Evolutionary conservation across 192 early-diverging fungal genomes (phyloP), one percentile per base, ranked within the genome.

Genomic region (Dispira simplex): DNA sequence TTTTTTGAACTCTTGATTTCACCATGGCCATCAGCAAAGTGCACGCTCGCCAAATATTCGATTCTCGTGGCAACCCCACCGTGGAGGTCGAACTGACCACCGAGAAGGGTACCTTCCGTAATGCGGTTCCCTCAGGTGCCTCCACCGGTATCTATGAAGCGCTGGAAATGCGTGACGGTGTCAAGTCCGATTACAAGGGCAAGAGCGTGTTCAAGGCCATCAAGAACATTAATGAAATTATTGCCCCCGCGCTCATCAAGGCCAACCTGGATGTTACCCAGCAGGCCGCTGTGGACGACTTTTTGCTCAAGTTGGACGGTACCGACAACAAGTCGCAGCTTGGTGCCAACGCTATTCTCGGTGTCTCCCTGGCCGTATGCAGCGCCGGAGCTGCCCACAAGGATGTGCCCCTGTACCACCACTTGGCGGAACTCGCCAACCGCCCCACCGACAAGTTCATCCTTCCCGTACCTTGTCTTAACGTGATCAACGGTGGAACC

Each of bases 131-230:
- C 59, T 95, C 92, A 67, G 96, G 96, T 67, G 96, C 96, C 44
- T 97, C 94, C 53, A 99, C 96, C 55, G 96, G 96, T 73, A 84
- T 99, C 71, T 89, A 99, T 80, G 96, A 99, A 80, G 96, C 96
- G 55, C 81, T 97, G 27, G 96, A 99, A 82, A 89, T 99, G 59
- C 93, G 96, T 73, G 96, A 99, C 65, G 82, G 81, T 46, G 83
- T 88, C 71, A 86, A 86, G 76, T 62, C 67, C 59, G 81, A 80
- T 46, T 97, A 97, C 81, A 73, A 93, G 68, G 96, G 96, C 81
- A 98, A 98, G 81, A 88, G 88, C 78, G 95, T 97, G 66, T 72
- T 81, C 53, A 91, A 86, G 71, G 94, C 95, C 64, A 82, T 97
- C 67, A 75, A 77, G 60, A 92, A 97, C 74, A 90, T 98, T 74